Evolutionary conservation across 169 alveolate genomes (phyloP), one percentile per base, ranked within the genome.

Genomic region (Toxoplasma gondii): DNA sequence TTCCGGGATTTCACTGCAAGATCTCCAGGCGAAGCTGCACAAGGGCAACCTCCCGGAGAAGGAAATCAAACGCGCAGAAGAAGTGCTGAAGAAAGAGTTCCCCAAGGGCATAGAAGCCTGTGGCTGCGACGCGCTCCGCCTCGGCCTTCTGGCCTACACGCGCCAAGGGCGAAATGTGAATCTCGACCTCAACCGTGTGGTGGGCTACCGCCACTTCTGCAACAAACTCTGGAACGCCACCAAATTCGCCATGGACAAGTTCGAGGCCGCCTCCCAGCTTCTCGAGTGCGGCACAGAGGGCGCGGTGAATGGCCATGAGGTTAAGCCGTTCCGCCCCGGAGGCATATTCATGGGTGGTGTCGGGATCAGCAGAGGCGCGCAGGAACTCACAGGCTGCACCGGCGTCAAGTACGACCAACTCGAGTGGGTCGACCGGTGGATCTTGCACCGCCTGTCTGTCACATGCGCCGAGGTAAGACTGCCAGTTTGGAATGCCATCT

Each of bases 121-220:
- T 96, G 99, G 99, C 34, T 98, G 99, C 80, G 99, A 99, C 96
- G 99, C 99, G 0, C 97, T 99, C n/a, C 98, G 99, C 93, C 97
- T 98, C 82, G 99, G 99, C 38, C 96, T 98, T 27, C 96, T 99
- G 43, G 98, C 99, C 27, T 96, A 96, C 92, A 95, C 99, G 97
- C 92, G 98, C 98, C 98, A 97, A 98, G 99, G 99, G 44, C 97
- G 99, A 91, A 98, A 98, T 94, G 99, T 99, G 81, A 98, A 99
- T 94, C 96, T 99, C 64, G 99, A 99, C 96, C 97, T 99, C 49
- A 98, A 99, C 96, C 97, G 99, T 94, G 98, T 99, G 91, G 98
- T 99, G 78, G 99, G 99, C 36, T 99, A 99, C 93, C 96, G 99
- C 95, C 98, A 98, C 91, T 99, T 99, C 96, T 99, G 99, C 95